phyloP scores from a whole-genome alignment of 108 stramenopile species.

The Cyclotella sp. region DNA sequence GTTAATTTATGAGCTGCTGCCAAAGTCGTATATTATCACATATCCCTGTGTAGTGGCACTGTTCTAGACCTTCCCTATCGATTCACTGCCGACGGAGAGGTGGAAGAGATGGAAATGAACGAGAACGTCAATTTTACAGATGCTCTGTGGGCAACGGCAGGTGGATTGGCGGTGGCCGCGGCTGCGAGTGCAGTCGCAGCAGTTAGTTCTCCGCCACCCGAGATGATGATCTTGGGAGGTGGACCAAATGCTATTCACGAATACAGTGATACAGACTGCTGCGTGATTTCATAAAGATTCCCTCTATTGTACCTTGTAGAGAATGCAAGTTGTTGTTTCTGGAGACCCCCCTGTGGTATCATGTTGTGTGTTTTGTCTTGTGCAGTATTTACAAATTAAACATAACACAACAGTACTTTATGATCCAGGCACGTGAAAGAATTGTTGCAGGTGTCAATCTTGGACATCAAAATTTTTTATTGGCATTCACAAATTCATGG shows the following conservation, averaged over 20 bases:
- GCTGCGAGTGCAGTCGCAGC: constrained; percentile 16
- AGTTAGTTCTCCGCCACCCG: constrained; percentile 11
- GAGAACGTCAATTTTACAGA: constrained; percentile 38
- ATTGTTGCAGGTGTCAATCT: too few species aligned
- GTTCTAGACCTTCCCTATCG: constrained; percentile 83
- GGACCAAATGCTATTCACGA: constrained; percentile 49
- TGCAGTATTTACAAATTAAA: too few species aligned
- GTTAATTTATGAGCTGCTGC: background rate
- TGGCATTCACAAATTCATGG: too few species aligned
- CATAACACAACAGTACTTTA: too few species aligned
- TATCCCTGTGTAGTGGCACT: constrained; percentile 56
- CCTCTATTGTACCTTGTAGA: background rate
- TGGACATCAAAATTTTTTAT: too few species aligned
- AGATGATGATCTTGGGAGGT: constrained; percentile 50
- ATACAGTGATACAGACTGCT: constrained; percentile 33
- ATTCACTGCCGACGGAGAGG: constrained; percentile 71
- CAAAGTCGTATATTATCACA: background rate
- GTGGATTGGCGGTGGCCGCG: constrained; percentile 18
- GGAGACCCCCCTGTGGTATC: background rate
- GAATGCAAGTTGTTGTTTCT: background rate
- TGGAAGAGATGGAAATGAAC: constrained; percentile 53
- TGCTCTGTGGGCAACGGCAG: constrained; percentile 33
- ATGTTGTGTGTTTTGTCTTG: too few species aligned
- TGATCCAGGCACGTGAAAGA: too few species aligned
- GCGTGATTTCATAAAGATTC: constrained; percentile 19